Evolutionary conservation across 495 filamentous ascomycete species (phyloP).

Genomic region (Xylaria sp.): DNA sequence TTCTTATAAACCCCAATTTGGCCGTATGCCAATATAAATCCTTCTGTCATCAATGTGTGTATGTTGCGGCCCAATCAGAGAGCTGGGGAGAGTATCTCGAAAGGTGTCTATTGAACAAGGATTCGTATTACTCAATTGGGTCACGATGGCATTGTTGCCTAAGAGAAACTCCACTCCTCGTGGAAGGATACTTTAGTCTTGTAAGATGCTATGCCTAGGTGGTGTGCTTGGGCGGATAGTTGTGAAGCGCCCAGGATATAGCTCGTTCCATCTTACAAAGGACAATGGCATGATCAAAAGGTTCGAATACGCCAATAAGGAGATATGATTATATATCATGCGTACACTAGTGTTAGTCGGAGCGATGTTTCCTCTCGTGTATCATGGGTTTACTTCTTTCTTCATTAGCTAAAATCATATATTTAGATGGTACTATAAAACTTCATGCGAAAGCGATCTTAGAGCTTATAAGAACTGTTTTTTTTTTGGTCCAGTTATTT

Average conservation of each 20-base stretch:
- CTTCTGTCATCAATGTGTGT: background rate
- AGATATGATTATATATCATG: background rate
- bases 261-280: background rate
- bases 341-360: background rate
- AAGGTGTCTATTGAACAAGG: conserved; percentile 6
- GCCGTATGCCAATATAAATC: background rate
- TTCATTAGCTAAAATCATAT: background rate
- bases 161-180: background rate
- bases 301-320: background rate
- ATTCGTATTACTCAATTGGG: background rate
- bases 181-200: background rate
- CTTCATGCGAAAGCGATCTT: background rate
- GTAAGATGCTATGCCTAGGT: background rate
- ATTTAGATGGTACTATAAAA: background rate
- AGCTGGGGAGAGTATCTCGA: background rate
- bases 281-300: background rate
- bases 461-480: background rate
- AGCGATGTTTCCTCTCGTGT: background rate
- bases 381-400: background rate
- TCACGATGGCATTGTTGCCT: conserved; percentile 12
- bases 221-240: too few relatives aligned
- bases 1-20: background rate
- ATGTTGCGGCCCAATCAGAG: background rate
- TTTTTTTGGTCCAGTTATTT: background rate
- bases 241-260: background rate